Conservation (phyloP, 2,329 filamentous ascomycete species). For the Samsoniella hepiali region DNA sequence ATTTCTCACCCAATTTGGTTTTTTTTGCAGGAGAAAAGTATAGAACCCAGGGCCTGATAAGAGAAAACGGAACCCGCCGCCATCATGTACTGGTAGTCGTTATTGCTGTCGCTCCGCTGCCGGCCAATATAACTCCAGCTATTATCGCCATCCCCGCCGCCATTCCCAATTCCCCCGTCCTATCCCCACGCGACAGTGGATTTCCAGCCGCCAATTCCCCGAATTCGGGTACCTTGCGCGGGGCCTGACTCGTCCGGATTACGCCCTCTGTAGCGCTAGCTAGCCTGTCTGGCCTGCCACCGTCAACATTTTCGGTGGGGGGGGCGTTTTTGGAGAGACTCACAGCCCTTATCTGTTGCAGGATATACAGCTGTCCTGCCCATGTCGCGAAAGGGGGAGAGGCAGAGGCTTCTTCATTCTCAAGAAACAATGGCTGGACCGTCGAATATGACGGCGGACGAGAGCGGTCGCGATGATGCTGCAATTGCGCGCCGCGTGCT, state of each 20-base stretch:
- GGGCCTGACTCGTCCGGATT: neutral
- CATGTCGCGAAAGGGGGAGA: neutral
- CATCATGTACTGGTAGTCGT: neutral
- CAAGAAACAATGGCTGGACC: neutral
- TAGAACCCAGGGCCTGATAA: neutral
- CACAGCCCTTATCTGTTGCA: neutral
- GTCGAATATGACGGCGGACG: neutral
- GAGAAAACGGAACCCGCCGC: neutral
- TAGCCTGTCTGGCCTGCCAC: neutral
- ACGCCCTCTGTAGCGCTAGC: neutral
- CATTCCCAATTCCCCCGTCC: neutral
- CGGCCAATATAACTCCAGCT: neutral
- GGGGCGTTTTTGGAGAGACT: neutral
- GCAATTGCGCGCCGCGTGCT: constrained; percentile 38
- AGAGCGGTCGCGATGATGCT: constrained; percentile 17
- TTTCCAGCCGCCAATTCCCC: neutral
- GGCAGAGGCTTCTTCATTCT: neutral
- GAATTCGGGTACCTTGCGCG: neutral
- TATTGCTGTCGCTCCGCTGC: neutral
- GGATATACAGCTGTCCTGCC: neutral
- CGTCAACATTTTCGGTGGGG: neutral
- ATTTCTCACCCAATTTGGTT: neutral
- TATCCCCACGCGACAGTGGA: neutral
- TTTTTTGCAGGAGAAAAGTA: neutral
- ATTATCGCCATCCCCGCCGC: neutral